Base-by-base conservation (phyloP, 169 alveolate species). In the Plasmodium fragile region DNA sequence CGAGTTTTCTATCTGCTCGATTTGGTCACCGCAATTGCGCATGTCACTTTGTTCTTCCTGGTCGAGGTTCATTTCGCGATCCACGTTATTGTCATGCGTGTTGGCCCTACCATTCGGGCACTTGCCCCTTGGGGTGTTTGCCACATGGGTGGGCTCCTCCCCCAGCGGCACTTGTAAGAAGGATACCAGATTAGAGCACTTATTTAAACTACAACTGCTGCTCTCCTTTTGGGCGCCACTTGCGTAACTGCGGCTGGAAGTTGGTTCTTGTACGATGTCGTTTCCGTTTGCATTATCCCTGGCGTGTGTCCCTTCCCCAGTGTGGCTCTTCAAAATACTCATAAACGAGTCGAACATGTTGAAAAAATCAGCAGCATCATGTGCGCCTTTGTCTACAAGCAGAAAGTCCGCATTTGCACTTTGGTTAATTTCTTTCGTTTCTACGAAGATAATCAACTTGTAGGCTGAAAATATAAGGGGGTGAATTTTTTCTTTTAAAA, bases 391-490 rank as follows among this genome's bases (percentile, higher is more conserved):
- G 11, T 32, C 43, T 39, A 16, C 80, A 34, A 39, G 32, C 10
- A 84, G 69, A 75, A 84, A 75, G 69, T 75, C 80, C 22, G 81
- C 36, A 84, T 84, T 30, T 1, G 36, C 84, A 43, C 34, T 32
- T 22, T 49, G 32, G 10, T 91, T 81, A 16, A 91, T 91, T 69
- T 91, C 92, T 70, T 91, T 91, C 34, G 36, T 80, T 30, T 91
- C 94, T 77, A 91, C 41, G 55, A 80, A 91, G 34, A 91, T 69
- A 30, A 91, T 91, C 11, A 91, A 52, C 65, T 91, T 91, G 55
- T 91, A 81, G 25, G 81, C 91, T 65, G 52, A 11, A 81, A n/a
- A 80, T 32, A 91, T 28, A 18, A 91, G 43, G 39, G 94, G 94
- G 65, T 91, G 43, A 30, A 91, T 91, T 81, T 91, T 91, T 22